Evolutionary conservation across 208 protist species (phyloP), one percentile per base, ranked within the genome.

Genomic region (Vickermania ingenoplastis): DNA sequence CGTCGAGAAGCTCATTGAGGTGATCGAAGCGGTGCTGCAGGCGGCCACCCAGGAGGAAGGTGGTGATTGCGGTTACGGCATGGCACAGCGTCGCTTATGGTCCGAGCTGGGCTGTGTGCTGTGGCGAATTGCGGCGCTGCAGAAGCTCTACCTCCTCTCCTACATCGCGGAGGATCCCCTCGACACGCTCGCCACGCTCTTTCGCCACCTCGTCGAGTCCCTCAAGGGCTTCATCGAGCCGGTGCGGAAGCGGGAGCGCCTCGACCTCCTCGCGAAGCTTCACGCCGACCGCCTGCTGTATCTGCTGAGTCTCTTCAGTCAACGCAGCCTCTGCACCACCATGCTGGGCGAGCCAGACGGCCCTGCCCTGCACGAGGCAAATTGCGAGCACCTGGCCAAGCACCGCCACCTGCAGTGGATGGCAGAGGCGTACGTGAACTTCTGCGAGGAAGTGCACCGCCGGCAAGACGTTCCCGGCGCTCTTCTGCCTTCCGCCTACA

Each of bases 21-120:
- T 45, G 36, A 45, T 45, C 17, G 36, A 45, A 45, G 36, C 36
- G 36, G 36, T 45, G 36, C 36, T 45, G 7, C 36, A 7, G 36
- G 7, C 11, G 11, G 7, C 36, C 11, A 17, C 7, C 7, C 11
- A 45, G 36, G 11, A 7, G 36, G 17, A 45, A 17, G 11, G 11
- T n/a, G 36, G 11, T 7, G 36, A 45, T 45, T 7, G 11, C 36
- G 41, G 4, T 49, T 31, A 29, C 13, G 50, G 13, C 24, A 25
- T 53, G 1, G 28, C 41, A 5, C 76, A 89, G 67, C 45, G 63
- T 24, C 59, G 77, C 13, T 63, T 83, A 31, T 94, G 87, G 87
- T 67, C 75, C 24, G 79, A 94, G 59, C 51, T 86, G 1, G 73
- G 72, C 3, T 77, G 69, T 50, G 53, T 84, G 2, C 82, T 89